Evolutionary conservation across 768 basidiomycete species (phyloP), one percentile per base, ranked within the genome.

Genomic region (Tricholoma sp.): DNA sequence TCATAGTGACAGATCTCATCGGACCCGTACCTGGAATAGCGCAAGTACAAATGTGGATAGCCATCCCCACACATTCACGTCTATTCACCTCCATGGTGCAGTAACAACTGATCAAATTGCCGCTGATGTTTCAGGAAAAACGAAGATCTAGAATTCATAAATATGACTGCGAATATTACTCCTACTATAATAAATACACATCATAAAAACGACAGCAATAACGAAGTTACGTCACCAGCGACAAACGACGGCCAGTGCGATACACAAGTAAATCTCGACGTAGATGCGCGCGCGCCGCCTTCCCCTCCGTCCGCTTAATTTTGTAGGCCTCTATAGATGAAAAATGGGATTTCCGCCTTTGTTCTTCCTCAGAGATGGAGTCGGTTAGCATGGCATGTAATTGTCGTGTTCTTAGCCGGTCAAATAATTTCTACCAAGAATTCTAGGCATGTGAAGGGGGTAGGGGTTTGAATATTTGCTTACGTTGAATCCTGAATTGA

Each of bases 401-500:
- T 42, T 70, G 68, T 18, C 72, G 68, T 36, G 71, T 56, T 57
- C 63, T 61, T 10, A 76, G 65, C 50, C 73, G 67, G 56, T 72
- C 70, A 56, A 73, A 70, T 4, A 59, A 50, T 32, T 47, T 54
- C 63, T 65, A 42, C 17, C 8, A 12, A n/a, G 11, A 37, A 4
- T 39, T 58, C 32, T 18, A 20, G 2, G 17, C 31, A 11, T 17
- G 6, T 3, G 51, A 50, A 52, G 33, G 9, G 47, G 18, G 37
- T 9, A 18, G 4, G 42, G 24, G 24, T 24, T 20, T 53, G 53
- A 53, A 47, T 52, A 42, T 24, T 41, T 48, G 65, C 70, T 36
- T 56, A 72, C 74, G 52, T 63, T 65, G 61, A 72, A 71, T 57
- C 74, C 74, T 53, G 68, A 66, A 44, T 70, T 65, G 32, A 77